Evolutionary conservation across 495 filamentous ascomycete species (phyloP), one percentile per base, ranked within the genome.

Genomic region (Daldinia concentrica): DNA sequence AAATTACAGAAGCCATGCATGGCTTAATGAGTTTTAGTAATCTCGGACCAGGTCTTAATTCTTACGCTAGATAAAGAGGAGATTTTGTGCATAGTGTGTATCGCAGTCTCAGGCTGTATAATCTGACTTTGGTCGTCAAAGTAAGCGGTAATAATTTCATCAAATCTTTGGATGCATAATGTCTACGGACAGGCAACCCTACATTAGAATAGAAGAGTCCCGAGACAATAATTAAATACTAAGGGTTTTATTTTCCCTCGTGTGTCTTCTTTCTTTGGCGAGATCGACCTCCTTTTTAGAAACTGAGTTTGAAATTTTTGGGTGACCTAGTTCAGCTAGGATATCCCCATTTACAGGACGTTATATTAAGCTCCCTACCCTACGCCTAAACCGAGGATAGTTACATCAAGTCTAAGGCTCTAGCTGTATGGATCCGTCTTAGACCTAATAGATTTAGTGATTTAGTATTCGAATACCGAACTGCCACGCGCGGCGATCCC

Each of bases 21-120:
- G 73, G 69, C 32, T 60, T 75, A 63, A 69, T 69, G 58, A 68
- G 68, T 54, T 75, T 72, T 45, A 75, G 69, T 26, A 75, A 75
- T 66, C 68, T 75, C 7, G 66, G 68, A 1, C 68, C 66, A 4
- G 66, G 66, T 26, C 66, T 73, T 7, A 61, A 57, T n/a, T 52
- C 71, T 6, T 73, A 73, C 51, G 24, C 70, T 1, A 61, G 66
- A 30, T 69, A 62, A 43, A 26, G 15, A 22, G 34, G 5, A 29
- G 4, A 26, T 29, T 1, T n/a, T 29, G 19, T 14, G 15, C 15
- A 54, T 54, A 54, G 50, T 30, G 27, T 54, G 26, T n/a, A 54
- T 30, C 29, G 34, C 8, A 36, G 12, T 36, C 34, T 36, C 34
- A 36, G 14, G 14, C 34, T 36, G 34, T 36, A 14, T 36, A 36